phyloP scores from a whole-genome alignment of 176 grass and related monocot species.

The Hyparrhenia diplandra region DNA sequence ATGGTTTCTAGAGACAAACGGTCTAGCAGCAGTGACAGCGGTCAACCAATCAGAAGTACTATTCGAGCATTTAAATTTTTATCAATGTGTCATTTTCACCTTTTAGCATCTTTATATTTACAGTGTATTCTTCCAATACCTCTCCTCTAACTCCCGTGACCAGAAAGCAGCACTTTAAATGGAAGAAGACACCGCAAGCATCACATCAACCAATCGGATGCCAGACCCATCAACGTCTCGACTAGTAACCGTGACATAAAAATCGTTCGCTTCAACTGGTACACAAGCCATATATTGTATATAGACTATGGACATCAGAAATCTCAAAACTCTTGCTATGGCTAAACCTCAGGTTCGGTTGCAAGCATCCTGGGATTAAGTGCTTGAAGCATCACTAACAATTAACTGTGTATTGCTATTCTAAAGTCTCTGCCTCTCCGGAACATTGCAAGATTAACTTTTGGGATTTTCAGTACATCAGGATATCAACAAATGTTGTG shows the following conservation, averaged over 20 bases:
- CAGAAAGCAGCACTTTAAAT: too few species aligned
- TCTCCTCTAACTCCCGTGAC: too few species aligned
- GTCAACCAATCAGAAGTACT: background rate
- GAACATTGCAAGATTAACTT: background rate
- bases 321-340: background rate
- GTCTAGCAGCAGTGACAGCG: background rate
- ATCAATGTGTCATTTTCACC: too few species aligned
- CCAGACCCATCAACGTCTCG: too few species aligned
- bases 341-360: background rate
- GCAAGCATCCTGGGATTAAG: background rate
- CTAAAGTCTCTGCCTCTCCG: background rate
- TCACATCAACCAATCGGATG: background rate
- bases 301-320: background rate
- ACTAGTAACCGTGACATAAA: too few species aligned
- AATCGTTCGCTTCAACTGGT: too few species aligned
- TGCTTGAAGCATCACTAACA: background rate
- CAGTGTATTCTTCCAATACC: too few species aligned
- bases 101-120: too few species aligned
- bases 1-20: too few species aligned
- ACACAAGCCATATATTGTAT: too few species aligned
- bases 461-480: background rate
- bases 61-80: background rate
- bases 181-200: background rate
- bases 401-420: background rate
- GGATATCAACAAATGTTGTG: background rate